phyloP scores from a whole-genome alignment of 306 rosid species.

The Purshia tridentata region DNA sequence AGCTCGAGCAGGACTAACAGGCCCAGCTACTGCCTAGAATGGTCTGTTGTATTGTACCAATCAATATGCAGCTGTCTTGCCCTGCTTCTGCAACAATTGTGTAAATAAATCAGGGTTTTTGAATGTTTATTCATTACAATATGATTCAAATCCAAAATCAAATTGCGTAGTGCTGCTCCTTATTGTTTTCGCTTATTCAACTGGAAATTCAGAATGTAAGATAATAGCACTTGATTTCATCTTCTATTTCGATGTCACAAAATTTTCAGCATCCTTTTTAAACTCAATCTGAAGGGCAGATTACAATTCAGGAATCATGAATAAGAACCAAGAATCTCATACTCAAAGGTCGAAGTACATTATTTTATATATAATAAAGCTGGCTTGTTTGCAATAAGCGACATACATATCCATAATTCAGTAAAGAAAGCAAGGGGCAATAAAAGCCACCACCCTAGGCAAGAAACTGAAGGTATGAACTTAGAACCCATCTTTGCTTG shows the following conservation, averaged over 20 bases:
- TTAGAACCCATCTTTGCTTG: not conserved
- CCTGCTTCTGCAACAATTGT: slow-evolving; percentile 27
- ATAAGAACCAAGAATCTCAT: not conserved
- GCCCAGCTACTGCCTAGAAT: slow-evolving; percentile 51
- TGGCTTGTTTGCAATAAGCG: not conserved
- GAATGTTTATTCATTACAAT: slow-evolving; percentile 25
- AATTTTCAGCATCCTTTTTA: not conserved
- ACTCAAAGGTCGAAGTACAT: too few species aligned
- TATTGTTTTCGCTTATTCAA: not conserved
- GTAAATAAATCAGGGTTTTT: slow-evolving; percentile 36
- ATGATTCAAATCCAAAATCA: slow-evolving; percentile 10
- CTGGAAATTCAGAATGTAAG: slow-evolving; percentile 9
- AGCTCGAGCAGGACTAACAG: slow-evolving; percentile 68
- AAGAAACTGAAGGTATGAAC: too few species aligned
- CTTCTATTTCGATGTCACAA: not conserved
- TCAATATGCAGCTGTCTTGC: slow-evolving; percentile 28
- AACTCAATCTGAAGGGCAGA: not conserved
- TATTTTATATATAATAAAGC: not conserved
- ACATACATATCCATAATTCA: not conserved
- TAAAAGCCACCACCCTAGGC: too few species aligned
- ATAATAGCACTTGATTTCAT: not conserved
- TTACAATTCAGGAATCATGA: not conserved
- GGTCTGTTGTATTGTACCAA: not conserved
- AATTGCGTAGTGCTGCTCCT: not conserved
- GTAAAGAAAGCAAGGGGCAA: too few species aligned